These are phyloP conservation scores for Trichoderma asperellum DNA, from an alignment of 2,329 filamentous ascomycete genomes.

Conservation along the genomic window DNA sequence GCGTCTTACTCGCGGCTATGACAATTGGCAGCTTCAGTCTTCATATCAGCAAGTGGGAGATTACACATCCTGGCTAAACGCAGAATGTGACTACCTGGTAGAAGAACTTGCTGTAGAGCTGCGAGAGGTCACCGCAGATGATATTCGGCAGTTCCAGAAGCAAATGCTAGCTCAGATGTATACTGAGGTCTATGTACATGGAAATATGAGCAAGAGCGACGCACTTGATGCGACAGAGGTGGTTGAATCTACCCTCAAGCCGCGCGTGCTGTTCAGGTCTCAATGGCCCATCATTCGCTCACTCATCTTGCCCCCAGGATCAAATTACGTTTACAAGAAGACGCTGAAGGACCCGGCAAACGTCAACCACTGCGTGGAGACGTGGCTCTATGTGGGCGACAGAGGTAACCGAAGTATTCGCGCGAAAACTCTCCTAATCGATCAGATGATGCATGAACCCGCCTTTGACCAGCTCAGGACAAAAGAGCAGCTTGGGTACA, in stretches of 20 bases:
- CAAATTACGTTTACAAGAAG: slow-evolving; percentile 82
- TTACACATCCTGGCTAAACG: slow-evolving; percentile 78
- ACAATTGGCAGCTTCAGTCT: slow-evolving; percentile 86
- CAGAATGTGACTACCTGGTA: slow-evolving; percentile 75
- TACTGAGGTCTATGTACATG: slow-evolving; percentile 85
- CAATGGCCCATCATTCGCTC: slow-evolving; percentile 82
- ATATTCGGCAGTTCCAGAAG: slow-evolving; percentile 76
- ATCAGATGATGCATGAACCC: slow-evolving; percentile 90
- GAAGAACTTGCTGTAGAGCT: slow-evolving; percentile 81
- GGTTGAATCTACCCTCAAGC: slow-evolving; percentile 76
- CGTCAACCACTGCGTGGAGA: slow-evolving; percentile 84
- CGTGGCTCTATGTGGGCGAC: slow-evolving; percentile 71
- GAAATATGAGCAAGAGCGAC: slow-evolving; percentile 94
- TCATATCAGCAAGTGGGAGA: slow-evolving; percentile 88
- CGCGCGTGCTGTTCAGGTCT: slow-evolving; percentile 70
- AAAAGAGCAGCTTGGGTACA: slow-evolving; percentile 96
- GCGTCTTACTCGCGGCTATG: slow-evolving; percentile 72
- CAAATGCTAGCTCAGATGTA: slow-evolving; percentile 82
- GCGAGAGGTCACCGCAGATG: slow-evolving; percentile 71
- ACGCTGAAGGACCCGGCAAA: slow-evolving; percentile 84
- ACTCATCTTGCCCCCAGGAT: slow-evolving; percentile 75
- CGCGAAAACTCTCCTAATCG: slow-evolving; percentile 78
- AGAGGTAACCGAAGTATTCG: slow-evolving; percentile 70
- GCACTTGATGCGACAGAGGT: slow-evolving; percentile 82
- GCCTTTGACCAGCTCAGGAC: slow-evolving; percentile 93